Evolutionary conservation across 768 basidiomycete species (phyloP).

Genomic region (Crepidotus variabilis): DNA sequence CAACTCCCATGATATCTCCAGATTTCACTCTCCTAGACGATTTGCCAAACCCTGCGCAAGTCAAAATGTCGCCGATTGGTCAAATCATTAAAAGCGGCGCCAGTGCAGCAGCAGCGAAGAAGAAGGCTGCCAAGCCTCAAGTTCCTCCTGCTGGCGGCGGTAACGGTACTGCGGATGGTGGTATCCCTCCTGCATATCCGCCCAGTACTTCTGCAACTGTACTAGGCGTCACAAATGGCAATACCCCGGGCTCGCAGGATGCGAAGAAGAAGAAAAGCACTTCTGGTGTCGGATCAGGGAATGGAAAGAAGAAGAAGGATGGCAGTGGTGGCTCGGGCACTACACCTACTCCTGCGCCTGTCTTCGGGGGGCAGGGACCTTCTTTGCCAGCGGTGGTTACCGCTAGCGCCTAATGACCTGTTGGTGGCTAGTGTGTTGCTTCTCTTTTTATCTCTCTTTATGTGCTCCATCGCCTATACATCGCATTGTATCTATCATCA

Average conservation of each 20-base stretch:
- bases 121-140: conserved; percentile 37
- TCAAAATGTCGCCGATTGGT: conserved; percentile 77
- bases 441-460: background rate
- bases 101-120: conserved; percentile 52
- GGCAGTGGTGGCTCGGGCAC: conserved; percentile 13
- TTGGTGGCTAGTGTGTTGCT: background rate
- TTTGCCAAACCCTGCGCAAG: conserved; percentile 47
- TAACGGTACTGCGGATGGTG: conserved; percentile 20
- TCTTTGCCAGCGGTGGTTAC: conserved; percentile 24
- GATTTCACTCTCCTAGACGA: conserved; percentile 61
- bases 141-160: conserved; percentile 13
- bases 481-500: background rate
- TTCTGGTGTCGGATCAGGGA: conserved; percentile 39
- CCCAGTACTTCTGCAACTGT: background rate
- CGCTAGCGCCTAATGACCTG: conserved; percentile 21
- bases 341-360: conserved; percentile 2
- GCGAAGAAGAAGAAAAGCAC: conserved; percentile 42
- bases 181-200: conserved; percentile 4
- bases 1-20: conserved; percentile 10
- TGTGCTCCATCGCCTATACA: background rate
- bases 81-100: conserved; percentile 58
- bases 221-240: conserved; percentile 1
- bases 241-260: conserved; percentile 10
- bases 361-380: conserved; percentile 13
- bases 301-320: conserved; percentile 45